phyloP scores from a whole-genome alignment of 1,284 basidiomycete genomes.

The Butyriboletus pseudospeciosus region DNA sequence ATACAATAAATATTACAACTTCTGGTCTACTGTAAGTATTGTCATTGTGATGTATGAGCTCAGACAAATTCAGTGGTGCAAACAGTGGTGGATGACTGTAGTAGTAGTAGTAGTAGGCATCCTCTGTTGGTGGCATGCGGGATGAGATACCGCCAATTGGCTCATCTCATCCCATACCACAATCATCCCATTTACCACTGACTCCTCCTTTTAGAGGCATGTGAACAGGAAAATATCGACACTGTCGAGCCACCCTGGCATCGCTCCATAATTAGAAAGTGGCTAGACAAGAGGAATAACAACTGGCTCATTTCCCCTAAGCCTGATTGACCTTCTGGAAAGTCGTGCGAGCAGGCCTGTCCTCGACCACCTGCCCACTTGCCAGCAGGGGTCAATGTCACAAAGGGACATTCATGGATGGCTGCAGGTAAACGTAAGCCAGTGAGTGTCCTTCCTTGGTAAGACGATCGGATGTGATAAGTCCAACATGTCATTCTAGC shows the following conservation, averaged over 20 bases:
- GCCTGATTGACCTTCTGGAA: not conserved
- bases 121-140: not conserved
- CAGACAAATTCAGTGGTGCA: no score
- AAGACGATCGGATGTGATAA: not conserved
- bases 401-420: not conserved
- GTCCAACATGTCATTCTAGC: not conserved
- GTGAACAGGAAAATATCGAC: no score
- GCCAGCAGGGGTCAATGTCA: not conserved
- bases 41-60: no score
- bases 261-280: not conserved
- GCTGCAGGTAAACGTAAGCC: not conserved
- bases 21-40: no score
- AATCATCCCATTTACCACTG: not conserved
- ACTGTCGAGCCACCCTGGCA: not conserved
- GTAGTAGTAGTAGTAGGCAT: no score
- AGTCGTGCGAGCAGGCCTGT: not conserved
- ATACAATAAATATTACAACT: no score
- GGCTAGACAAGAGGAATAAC: not conserved
- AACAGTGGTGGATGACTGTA: no score
- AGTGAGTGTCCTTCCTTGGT: not conserved
- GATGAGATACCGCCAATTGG: not conserved
- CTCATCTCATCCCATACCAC: no score
- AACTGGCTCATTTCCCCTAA: accelerated
- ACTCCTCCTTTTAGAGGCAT: no score
- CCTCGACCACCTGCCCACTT: not conserved